phyloP scores from a whole-genome alignment of 345 rosid genomes.

The Gossypium herbaceum region DNA sequence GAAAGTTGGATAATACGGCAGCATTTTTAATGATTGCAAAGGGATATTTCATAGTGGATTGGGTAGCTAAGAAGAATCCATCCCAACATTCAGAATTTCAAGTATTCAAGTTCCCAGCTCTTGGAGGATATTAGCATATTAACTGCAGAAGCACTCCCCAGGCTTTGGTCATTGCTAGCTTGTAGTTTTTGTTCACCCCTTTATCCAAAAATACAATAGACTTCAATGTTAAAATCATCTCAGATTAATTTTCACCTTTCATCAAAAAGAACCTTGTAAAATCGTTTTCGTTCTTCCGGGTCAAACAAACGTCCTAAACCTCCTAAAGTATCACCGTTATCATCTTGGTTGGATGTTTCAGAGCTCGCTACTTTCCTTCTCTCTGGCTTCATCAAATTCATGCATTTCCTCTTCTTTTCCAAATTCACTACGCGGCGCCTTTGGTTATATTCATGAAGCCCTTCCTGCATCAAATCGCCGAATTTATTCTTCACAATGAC shows the following conservation, averaged over 20 bases:
- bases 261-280: conserved; percentile 72
- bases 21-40: background rate
- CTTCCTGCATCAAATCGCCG: conserved; percentile 90
- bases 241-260: conserved; percentile 29
- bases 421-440: conserved; percentile 48
- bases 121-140: background rate
- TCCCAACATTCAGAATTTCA: background rate
- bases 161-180: background rate
- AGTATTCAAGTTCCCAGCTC: background rate
- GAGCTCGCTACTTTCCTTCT: conserved; percentile 30
- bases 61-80: background rate
- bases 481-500: conserved; percentile 78
- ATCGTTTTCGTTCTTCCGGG: conserved; percentile 79
- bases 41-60: background rate
- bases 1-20: background rate
- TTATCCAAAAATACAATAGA: background rate
- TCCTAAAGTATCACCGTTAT: conserved; percentile 37
- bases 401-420: conserved; percentile 59
- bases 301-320: conserved; percentile 62
- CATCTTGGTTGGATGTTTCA: conserved; percentile 45
- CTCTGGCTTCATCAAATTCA: conserved; percentile 28
- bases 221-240: background rate
- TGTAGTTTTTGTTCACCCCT: background rate
- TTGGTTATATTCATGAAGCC: conserved; percentile 67
- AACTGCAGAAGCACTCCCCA: conserved; percentile 3